phyloP scores from a whole-genome alignment of 2,329 filamentous ascomycete genomes.

The Diaporthe longicolla region DNA sequence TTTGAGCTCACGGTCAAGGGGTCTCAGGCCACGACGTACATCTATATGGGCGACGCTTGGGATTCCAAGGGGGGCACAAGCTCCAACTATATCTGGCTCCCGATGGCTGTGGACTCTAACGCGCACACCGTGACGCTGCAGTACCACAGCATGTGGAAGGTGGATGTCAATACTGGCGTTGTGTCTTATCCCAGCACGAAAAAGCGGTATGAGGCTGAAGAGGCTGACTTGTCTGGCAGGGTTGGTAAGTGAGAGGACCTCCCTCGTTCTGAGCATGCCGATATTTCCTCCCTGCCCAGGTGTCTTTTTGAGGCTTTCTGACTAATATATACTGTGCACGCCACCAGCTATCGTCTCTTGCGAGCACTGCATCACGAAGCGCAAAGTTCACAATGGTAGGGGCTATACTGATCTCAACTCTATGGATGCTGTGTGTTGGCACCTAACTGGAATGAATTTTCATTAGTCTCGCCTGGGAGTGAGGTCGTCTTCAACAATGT shows the following conservation, averaged over 20 bases:
- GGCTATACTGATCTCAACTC: too few species aligned
- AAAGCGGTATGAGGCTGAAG: conserved; percentile 54
- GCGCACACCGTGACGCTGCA: conserved; percentile 53
- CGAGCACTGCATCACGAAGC: conserved; percentile 34
- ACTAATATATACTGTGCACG: neutral
- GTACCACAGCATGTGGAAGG: conserved; percentile 57
- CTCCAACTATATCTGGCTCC: conserved; percentile 58
- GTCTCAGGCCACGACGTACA: conserved; percentile 51
- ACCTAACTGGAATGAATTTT: neutral
- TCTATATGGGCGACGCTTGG: conserved; percentile 57
- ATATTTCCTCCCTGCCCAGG: too few species aligned
- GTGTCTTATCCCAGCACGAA: conserved; percentile 50
- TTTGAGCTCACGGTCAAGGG: conserved; percentile 54
- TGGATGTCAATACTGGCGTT: conserved; percentile 55
- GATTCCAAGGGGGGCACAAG: conserved; percentile 52
- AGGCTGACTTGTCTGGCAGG: conserved; percentile 48
- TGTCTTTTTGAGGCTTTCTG: too few species aligned
- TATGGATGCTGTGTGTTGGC: neutral
- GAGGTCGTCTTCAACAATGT: conserved; percentile 54
- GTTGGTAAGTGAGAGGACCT: conserved; percentile 44
- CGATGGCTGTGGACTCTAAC: conserved; percentile 52
- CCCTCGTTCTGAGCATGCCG: too few species aligned
- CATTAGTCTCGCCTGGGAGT: conserved; percentile 45
- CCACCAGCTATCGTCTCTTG: conserved; percentile 23
- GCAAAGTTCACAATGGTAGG: conserved; percentile 25